phyloP scores from a whole-genome alignment of 2,329 filamentous ascomycete species.

The Pseudogymnoascus sp. region DNA sequence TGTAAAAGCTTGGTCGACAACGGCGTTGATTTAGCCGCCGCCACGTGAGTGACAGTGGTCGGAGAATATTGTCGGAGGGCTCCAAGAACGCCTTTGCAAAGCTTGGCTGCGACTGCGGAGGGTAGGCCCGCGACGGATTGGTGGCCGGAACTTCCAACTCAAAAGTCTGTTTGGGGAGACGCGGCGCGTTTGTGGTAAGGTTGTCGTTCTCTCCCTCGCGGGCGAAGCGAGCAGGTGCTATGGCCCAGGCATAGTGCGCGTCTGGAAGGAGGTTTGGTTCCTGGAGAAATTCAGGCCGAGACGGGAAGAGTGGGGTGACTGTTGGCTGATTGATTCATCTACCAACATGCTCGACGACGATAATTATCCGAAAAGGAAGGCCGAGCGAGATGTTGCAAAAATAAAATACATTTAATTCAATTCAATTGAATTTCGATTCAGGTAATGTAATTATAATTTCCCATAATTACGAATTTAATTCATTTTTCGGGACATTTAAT shows the following conservation, averaged over 20 bases:
- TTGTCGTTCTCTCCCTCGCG: too few relatives aligned
- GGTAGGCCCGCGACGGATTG: not conserved
- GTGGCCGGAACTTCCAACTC: not conserved
- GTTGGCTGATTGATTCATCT: not conserved
- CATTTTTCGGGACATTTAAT: not conserved
- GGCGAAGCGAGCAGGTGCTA: too few relatives aligned
- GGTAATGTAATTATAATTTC: not conserved
- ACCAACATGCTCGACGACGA: not conserved
- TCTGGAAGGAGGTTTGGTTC: not conserved
- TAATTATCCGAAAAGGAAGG: not conserved
- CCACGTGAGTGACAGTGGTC: not conserved
- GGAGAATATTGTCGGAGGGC: not conserved
- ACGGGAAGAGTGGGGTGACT: not conserved
- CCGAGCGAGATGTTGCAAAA: not conserved
- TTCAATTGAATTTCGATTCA: too few relatives aligned
- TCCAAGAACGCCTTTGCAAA: not conserved
- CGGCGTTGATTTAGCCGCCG: not conserved
- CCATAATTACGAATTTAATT: conserved; percentile 1
- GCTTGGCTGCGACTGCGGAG: not conserved
- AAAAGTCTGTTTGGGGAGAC: not conserved
- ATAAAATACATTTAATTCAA: too few relatives aligned
- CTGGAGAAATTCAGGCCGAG: not conserved
- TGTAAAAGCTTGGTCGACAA: not conserved
- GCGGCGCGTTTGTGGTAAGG: not conserved
- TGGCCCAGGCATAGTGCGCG: not conserved